phyloP scores from a whole-genome alignment of 441 rosid genomes.

The Biscutella auriculata region DNA sequence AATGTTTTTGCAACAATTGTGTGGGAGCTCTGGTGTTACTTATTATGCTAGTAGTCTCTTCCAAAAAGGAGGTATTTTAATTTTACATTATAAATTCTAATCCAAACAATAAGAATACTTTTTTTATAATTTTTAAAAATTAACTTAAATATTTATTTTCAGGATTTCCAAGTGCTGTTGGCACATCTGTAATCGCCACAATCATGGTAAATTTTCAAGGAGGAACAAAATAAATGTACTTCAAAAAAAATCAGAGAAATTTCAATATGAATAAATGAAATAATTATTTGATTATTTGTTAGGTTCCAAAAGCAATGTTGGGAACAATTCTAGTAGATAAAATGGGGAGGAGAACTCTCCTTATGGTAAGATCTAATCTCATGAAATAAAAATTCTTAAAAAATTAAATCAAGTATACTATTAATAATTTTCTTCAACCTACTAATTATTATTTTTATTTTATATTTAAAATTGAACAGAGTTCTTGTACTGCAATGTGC shows the following conservation, averaged over 20 bases:
- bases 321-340: constrained; percentile 37
- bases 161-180: constrained; percentile 36
- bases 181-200: constrained; percentile 30
- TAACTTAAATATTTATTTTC: not conserved
- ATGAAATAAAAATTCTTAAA: not conserved
- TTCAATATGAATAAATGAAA: not conserved
- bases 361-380: constrained; percentile 29
- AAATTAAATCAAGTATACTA: not conserved
- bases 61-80: constrained; percentile 28
- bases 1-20: constrained; percentile 38
- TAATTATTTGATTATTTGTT: not conserved
- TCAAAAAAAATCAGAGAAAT: not conserved
- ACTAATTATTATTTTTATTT: not conserved
- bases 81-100: too few relatives aligned
- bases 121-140: too few relatives aligned
- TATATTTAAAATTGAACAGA: constrained; percentile 21
- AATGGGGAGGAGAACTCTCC: constrained; percentile 39
- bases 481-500: constrained; percentile 33
- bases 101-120: too few relatives aligned
- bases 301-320: constrained; percentile 30
- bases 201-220: constrained; percentile 25
- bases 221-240: not conserved
- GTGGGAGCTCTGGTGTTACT: constrained; percentile 33
- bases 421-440: not conserved
- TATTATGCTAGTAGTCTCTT: constrained; percentile 41